Base-by-base conservation (phyloP, 2,329 filamentous ascomycete genomes). In the Paraphoma sp. region DNA sequence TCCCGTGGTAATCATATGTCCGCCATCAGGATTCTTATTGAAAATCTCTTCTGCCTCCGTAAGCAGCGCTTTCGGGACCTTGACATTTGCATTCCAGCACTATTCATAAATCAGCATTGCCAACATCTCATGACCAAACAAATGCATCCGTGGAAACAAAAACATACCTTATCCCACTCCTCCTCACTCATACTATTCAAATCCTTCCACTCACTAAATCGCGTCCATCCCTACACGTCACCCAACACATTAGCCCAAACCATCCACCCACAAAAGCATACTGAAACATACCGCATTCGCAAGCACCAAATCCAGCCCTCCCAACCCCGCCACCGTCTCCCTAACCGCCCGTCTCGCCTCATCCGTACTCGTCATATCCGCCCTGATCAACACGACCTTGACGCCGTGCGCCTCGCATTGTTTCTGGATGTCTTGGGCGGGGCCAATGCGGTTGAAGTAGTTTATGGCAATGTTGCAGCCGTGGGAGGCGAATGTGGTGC, bases 391-490 rank as follows among this genome's bases (percentile, higher is more conserved):
- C 17, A 83, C 67, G 46, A 85, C 76, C 69, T 84, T 83, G 59
- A 84, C 78, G 57, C 78, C 71, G 60, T 85, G 82, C 6, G 72
- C 67, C 42, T 83, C 70, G 6, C 93, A 78, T 56, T 86, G 84
- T 9, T 79, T 69, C 3, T 87, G 80, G 3, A 92, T 79, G 7
- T 80, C 77, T 43, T 85, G 78, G 6, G 90, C 91, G 1, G 86
- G 82, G 16, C 83, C 81, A 36, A 80, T 74, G 72, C 85, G 87
- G 59, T 82, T 85, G 75, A 83, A 81, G 76, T 92, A 94, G 78
- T 93, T 94, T 71, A 95, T 84, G 8, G 87, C 86, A 9, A 94
- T 80, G 54, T 90, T 88, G 70, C 85, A 86, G 45, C 89, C 89
- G 65, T 88, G 82, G 18, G 82, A 78, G 8, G 90, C 90, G 65